Base-by-base conservation (phyloP, 495 filamentous ascomycete species). In the Apodospora peruviana region DNA sequence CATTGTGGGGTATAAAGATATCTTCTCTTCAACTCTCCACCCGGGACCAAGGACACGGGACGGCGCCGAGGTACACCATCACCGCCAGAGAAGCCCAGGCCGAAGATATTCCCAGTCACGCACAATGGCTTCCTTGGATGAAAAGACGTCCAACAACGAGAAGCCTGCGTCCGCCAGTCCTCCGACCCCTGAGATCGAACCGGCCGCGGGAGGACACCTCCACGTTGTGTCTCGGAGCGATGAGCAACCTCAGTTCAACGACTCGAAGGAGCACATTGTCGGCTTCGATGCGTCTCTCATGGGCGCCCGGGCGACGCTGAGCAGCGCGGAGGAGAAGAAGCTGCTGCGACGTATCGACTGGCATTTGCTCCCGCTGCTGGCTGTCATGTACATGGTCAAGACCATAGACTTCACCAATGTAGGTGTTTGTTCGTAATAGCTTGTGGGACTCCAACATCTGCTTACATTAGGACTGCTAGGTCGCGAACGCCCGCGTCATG, bases 331-430 rank as follows among this genome's bases (percentile, higher is more conserved):
- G 47, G 72, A 75, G 43, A 71, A 68, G 43, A 71, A 58, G 23
- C 47, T 75, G 8, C 53, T 75, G 11, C 62, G 68, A 5, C 59
- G 68, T 17, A 68, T 73, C n/a, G 72, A 75, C 43, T 73, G 66
- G 70, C 68, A 67, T 16, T 51, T 75, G 1, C 67, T 74, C 58
- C 64, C 69, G 7, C 52, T 75, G 9, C 66, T 64, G 12, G 67
- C 69, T 4, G 41, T 74, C 1, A 70, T 75, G 12, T 75, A 69
- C 50, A 62, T 73, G 62, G 64, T 75, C 45, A 72, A 73, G 50
- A 71, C 65, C 27, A 27, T 73, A 22, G 70, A 73, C 23, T 51
- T 55, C 2, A 66, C 62, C 22, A 75, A 75, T 57, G 68, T 70
- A 24, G 24, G 62, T 58, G 41, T 38, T 44, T n/a, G n/a, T n/a